Evolutionary conservation across 805 yeast species (phyloP).

Genomic region (Candida incommunis): DNA sequence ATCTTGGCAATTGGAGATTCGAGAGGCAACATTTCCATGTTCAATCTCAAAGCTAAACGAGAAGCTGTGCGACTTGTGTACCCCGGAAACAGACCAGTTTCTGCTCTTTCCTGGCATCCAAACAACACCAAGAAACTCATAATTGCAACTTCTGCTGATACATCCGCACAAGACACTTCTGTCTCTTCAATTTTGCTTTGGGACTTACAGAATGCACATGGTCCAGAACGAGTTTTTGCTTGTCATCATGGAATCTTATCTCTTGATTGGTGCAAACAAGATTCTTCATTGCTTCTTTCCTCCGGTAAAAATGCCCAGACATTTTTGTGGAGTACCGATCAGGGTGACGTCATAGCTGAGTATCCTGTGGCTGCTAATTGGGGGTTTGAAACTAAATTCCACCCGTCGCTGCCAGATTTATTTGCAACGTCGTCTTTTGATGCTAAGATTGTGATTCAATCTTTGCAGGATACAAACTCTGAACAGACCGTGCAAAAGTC

Average conservation of each 20-base stretch:
- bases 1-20: constrained; percentile 84
- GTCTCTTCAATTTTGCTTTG: constrained; percentile 69
- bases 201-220: constrained; percentile 88
- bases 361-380: constrained; percentile 89
- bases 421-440: constrained; percentile 58
- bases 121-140: constrained; percentile 68
- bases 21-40: constrained; percentile 76
- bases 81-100: constrained; percentile 40
- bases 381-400: constrained; percentile 82
- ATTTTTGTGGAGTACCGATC: constrained; percentile 76
- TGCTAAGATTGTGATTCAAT: constrained; percentile 66
- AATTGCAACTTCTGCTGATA: constrained; percentile 77
- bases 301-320: constrained; percentile 87
- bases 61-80: constrained; percentile 81
- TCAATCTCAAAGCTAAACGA: constrained; percentile 81
- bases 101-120: constrained; percentile 93
- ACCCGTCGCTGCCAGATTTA: constrained; percentile 76
- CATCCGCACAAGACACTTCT: constrained; percentile 19
- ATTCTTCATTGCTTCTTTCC: constrained; percentile 65
- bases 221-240: constrained; percentile 60
- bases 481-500: constrained; percentile 28
- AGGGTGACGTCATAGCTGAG: constrained; percentile 61
- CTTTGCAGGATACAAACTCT: constrained; percentile 70
- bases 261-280: constrained; percentile 86
- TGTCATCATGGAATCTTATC: constrained; percentile 87